Percentiles rank a stretch among this genome's conserved stretches.
phyloP scores from a whole-genome alignment of 345 rosid species.

The Punica granatum region DNA sequence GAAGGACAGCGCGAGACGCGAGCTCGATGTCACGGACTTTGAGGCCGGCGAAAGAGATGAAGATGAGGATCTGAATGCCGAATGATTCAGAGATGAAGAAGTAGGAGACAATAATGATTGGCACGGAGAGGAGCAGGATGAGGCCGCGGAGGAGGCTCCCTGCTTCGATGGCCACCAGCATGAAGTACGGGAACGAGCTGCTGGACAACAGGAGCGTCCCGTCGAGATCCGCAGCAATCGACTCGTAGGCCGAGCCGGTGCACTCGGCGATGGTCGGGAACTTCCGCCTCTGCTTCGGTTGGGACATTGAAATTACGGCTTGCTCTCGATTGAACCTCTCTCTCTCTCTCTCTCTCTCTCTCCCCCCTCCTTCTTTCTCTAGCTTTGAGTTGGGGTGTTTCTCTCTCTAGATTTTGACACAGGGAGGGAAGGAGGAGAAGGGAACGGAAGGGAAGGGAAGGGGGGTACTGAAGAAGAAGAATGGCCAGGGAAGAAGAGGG shows the following conservation, averaged over 20 bases:
- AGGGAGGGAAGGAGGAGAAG: background rate
- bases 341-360: background rate
- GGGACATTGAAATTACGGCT: constrained; percentile 37
- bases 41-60: constrained; percentile 73
- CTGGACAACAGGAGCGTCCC: constrained; percentile 76
- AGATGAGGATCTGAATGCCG: constrained; percentile 84
- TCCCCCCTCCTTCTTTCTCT: constrained; percentile 1
- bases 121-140: constrained; percentile 62
- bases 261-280: constrained; percentile 58
- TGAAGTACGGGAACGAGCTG: constrained; percentile 86
- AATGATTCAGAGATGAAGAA: constrained; percentile 73
- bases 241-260: constrained; percentile 31
- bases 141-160: constrained; percentile 87
- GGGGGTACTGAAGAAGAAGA: too few relatives aligned
- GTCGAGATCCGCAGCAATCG: constrained; percentile 89
- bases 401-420: too few relatives aligned
- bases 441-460: too few relatives aligned
- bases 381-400: too few relatives aligned
- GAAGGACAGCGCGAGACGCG: constrained; percentile 80
- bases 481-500: too few relatives aligned
- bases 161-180: constrained; percentile 88
- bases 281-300: constrained; percentile 9
- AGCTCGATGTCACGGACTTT: constrained; percentile 86
- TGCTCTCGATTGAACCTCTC: background rate
- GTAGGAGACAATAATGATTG: constrained; percentile 55